Evolutionary conservation across 331 rosid species (phyloP).

Genomic region (Quercus tomentella): DNA sequence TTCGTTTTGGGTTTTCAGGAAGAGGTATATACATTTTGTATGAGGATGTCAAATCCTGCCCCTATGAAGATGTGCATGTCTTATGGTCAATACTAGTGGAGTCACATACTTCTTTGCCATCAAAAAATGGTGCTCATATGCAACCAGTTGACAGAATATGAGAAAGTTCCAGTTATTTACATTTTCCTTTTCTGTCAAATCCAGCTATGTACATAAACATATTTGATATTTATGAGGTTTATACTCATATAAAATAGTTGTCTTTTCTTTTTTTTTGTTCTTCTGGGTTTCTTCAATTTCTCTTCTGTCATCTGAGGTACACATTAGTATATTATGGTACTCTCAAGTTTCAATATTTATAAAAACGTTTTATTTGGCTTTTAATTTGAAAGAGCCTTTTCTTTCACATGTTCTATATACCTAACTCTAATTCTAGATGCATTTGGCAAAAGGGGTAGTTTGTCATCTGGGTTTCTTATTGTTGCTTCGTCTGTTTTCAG

Average conservation of each 20-base stretch:
- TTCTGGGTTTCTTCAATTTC: neutral
- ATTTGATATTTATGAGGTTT: conserved; percentile 54
- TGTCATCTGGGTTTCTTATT: conserved; percentile 1
- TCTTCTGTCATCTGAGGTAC: conserved; percentile 3
- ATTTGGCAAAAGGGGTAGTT: neutral
- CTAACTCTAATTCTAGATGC: conserved; percentile 10
- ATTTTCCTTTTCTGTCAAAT: neutral
- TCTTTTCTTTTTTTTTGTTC: neutral
- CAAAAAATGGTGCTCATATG: conserved; percentile 37
- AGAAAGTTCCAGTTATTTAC: conserved; percentile 16
- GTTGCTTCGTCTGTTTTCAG: conserved; percentile 53
- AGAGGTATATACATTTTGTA: conserved; percentile 92
- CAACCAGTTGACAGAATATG: conserved; percentile 28
- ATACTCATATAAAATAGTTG: conserved; percentile 22
- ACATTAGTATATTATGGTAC: conserved; percentile 1
- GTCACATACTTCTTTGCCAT: conserved; percentile 61
- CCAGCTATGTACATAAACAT: conserved; percentile 51
- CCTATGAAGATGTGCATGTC: conserved; percentile 87
- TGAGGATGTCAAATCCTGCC: conserved; percentile 96
- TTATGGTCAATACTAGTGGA: conserved; percentile 98
- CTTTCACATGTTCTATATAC: neutral
- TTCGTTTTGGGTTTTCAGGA: conserved; percentile 42
- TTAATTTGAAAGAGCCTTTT: neutral
- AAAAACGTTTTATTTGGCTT: conserved; percentile 13
- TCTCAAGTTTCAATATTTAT: conserved; percentile 5